Conservation (phyloP, 106 monocot genomes). For the Dendrobium nobile region DNA sequence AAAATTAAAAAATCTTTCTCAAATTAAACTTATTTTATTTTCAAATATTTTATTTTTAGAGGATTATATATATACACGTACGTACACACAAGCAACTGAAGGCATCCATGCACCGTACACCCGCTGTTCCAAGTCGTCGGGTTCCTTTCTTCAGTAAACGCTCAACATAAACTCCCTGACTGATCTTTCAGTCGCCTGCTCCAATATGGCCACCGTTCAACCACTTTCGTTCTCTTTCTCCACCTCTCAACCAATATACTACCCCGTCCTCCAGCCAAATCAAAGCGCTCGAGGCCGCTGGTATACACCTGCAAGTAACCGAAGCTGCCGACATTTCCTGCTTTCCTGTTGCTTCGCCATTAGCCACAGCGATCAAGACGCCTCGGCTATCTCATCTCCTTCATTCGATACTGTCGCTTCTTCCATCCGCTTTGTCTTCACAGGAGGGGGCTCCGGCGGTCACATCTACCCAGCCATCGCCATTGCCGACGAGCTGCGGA, state of each 20-base stretch:
- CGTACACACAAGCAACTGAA: too few relatives aligned
- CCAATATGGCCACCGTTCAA: not conserved
- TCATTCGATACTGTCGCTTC: not conserved
- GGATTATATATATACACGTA: too few relatives aligned
- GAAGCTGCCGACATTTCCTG: not conserved
- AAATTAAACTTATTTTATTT: too few relatives aligned
- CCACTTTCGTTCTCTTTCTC: not conserved
- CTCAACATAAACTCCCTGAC: too few relatives aligned
- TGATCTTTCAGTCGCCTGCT: not conserved
- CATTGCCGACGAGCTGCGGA: constrained; percentile 60
- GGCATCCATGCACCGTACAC: too few relatives aligned
- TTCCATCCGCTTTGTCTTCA: constrained; percentile 38
- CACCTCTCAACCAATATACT: not conserved
- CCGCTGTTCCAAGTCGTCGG: too few relatives aligned
- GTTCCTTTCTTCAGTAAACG: too few relatives aligned
- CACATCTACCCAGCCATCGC: constrained; percentile 80
- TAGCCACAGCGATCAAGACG: not conserved
- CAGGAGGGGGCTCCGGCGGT: constrained; percentile 58
- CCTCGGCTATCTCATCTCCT: not conserved
- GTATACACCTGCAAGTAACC: not conserved
- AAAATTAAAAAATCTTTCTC: too few relatives aligned
- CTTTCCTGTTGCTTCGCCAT: constrained; percentile 10
- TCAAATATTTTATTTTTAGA: too few relatives aligned
- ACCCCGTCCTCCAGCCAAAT: not conserved
- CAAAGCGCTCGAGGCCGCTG: not conserved